phyloP scores from a whole-genome alignment of 2,329 filamentous ascomycete species.

The Aureobasidium sp. region DNA sequence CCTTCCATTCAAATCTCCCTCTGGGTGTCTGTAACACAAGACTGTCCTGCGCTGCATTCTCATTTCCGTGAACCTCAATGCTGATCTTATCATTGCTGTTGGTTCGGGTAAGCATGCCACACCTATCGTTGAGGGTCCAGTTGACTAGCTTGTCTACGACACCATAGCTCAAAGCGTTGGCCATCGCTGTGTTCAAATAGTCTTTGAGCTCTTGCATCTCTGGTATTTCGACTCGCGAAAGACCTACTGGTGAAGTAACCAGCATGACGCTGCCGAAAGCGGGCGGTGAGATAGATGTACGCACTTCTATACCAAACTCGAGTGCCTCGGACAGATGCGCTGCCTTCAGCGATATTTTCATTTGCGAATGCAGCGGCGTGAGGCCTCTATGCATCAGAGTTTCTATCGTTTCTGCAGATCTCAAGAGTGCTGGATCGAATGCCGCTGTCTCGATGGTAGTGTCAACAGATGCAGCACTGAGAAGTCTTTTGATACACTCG shows the following conservation, averaged over 20 bases:
- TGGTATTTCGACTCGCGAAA: slow-evolving; percentile 2
- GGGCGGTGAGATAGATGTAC: slow-evolving; percentile 9
- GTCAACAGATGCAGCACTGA: slow-evolving; percentile 20
- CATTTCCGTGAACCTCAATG: not conserved
- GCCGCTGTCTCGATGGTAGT: slow-evolving; percentile 8
- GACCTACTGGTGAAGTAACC: slow-evolving; percentile 4
- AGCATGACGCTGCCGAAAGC: slow-evolving; percentile 10
- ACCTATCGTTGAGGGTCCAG: slow-evolving; percentile 22
- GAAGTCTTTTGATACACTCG: slow-evolving; percentile 2
- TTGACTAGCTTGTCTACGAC: not conserved
- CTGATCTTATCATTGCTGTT: slow-evolving; percentile 6
- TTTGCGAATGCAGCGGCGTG: slow-evolving; percentile 7
- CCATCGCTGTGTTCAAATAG: not conserved
- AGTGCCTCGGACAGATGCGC: not conserved
- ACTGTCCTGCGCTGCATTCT: not conserved
- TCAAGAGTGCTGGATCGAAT: slow-evolving; percentile 13
- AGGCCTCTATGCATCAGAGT: slow-evolving; percentile 17
- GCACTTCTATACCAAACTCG: slow-evolving; percentile 7
- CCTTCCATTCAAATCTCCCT: slow-evolving; percentile 1
- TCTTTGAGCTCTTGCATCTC: slow-evolving; percentile 11
- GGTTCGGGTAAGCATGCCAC: slow-evolving; percentile 15
- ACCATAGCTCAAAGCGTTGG: not conserved
- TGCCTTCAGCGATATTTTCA: not conserved
- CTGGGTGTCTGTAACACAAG: not conserved
- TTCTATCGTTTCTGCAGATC: slow-evolving; percentile 15